A percentile compares a stretch with the other conserved stretches of the same genome.
These are phyloP conservation scores for Polygonum aviculare DNA, from an alignment of 148 eudicot genomes.

Conservation along the genomic window DNA sequence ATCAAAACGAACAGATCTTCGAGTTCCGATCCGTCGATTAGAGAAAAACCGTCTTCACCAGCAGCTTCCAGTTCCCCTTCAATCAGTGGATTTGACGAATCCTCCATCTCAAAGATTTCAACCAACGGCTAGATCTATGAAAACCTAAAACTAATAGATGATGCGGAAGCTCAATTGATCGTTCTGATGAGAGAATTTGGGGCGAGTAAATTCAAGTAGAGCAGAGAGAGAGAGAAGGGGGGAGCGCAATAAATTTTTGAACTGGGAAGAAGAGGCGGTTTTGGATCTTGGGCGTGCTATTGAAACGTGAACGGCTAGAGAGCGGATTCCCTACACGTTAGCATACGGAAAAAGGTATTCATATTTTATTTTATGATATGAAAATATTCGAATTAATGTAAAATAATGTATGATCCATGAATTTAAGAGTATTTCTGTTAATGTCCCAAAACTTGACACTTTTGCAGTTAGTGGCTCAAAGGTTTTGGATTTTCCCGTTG, in stretches of 20 bases:
- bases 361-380: too few species aligned
- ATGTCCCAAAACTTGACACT: too few species aligned
- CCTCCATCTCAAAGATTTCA: neutral
- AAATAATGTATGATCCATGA: too few species aligned
- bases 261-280: conserved; percentile 10
- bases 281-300: neutral
- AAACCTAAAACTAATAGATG: neutral
- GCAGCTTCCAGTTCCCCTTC: neutral
- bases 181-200: neutral
- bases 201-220: neutral
- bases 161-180: neutral
- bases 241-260: conserved; percentile 6
- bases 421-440: too few species aligned
- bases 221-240: neutral
- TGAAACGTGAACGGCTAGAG: neutral
- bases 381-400: too few species aligned
- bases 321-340: conserved; percentile 4
- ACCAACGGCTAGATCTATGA: conserved; percentile 4
- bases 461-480: too few species aligned
- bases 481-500: too few species aligned
- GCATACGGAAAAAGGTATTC: neutral
- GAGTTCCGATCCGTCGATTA: conserved; percentile 1
- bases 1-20: conserved; percentile 7
- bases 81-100: neutral
- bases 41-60: neutral